Evolutionary conservation across 177 flowering plant species (phyloP).

Genomic region (Vitis hybrid): DNA sequence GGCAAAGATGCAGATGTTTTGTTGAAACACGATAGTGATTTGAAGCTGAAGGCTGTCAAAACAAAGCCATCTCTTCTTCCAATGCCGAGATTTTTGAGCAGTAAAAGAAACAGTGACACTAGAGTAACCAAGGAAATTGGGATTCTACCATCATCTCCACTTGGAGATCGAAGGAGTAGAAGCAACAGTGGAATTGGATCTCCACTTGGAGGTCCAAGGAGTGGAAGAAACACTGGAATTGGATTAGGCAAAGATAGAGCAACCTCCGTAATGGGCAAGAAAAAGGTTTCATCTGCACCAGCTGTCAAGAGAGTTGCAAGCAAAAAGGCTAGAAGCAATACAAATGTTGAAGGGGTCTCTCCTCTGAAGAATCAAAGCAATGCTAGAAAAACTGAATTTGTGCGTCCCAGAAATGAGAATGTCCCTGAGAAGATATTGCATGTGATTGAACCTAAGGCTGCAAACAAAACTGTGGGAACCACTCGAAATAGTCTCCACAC

Average conservation of each 20-base stretch:
- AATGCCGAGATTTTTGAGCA: background rate
- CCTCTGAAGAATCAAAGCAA: slow-evolving; percentile 16
- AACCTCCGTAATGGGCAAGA: background rate
- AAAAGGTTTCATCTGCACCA: slow-evolving; percentile 1
- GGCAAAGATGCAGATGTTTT: slow-evolving; percentile 6
- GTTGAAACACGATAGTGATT: background rate
- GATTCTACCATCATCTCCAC: background rate
- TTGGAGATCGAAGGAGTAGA: slow-evolving; percentile 3
- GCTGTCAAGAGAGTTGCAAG: slow-evolving; percentile 2
- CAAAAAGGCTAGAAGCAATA: background rate
- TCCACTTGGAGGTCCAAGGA: slow-evolving; percentile 5
- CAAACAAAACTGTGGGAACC: slow-evolving; percentile 3
- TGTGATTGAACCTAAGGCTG: slow-evolving; percentile 33
- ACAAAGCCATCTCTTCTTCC: slow-evolving; percentile 4
- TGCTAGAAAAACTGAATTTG: slow-evolving; percentile 14
- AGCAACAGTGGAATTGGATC: background rate
- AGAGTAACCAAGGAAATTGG: background rate
- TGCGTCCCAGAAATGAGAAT: slow-evolving; percentile 21
- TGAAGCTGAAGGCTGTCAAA: slow-evolving; percentile 9
- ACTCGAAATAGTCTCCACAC: background rate
- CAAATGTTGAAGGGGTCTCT: slow-evolving; percentile 7
- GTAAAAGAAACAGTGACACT: slow-evolving; percentile 6
- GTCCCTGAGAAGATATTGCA: slow-evolving; percentile 45
- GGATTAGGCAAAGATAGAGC: background rate
- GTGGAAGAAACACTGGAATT: background rate